Evolutionary conservation across 1,284 basidiomycete species (phyloP), one percentile per base, ranked within the genome.

Genomic region (Naganishia liquefaciens): DNA sequence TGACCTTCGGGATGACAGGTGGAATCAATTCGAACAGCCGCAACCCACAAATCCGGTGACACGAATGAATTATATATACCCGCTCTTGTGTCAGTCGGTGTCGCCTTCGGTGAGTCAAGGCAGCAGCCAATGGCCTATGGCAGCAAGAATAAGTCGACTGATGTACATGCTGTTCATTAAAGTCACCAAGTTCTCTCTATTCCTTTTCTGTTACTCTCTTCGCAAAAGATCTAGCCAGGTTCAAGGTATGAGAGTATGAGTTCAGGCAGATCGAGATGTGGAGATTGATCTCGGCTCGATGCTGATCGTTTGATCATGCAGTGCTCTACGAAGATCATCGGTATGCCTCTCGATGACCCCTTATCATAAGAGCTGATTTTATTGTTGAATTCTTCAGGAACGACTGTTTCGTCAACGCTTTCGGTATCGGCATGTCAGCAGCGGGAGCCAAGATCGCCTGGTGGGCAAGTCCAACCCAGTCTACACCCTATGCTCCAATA

Each of bases 241-340:
- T 1, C 86, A 87, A 62, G 57, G 57, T 60, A 23, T 13, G 55
- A 46, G 3, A 10, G 37, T 30, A 15, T 30, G 10, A 23, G 15
- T 21, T 33, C 25, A 11, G 15, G 30, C 11, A 17, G 5, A 9
- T 28, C 27, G n/a, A n/a, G n/a, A n/a, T 7, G 2, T 13, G 7
- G 15, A 25, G 15, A 55, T 44, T 43, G 25, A 57, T 28, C 23
- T 25, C 23, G 13, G 5, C 9, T 37, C 7, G 6, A 37, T 37
- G 10, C 9, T 37, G 33, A 13, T 37, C 10, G 4, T 17, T 23
- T 3, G 3, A 33, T 28, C 3, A 17, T 23, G 15, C 6, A 60
- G 87, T 97, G 5, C 84, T 98, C 27, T 98, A 92, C 90, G 91
- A 96, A 76, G 94, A 97, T 74, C 94, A 97, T 72, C 82, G 91